These are phyloP conservation scores for Adiantum capillusveneris DNA, from an alignment of 75 land plant genomes.

Conservation along the genomic window DNA sequence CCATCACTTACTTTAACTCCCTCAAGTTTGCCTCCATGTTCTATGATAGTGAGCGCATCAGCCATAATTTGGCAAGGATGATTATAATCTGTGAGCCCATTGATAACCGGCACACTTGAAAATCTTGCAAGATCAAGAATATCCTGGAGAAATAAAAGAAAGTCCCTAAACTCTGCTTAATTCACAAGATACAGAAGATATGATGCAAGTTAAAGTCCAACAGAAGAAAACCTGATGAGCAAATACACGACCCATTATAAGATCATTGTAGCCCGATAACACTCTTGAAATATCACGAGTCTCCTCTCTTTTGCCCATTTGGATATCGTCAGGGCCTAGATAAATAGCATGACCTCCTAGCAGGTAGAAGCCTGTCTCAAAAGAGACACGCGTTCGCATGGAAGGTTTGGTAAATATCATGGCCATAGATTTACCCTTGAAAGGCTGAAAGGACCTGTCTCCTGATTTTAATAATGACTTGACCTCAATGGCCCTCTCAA, in stretches of 20 bases:
- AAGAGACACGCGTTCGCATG: constrained; percentile 96
- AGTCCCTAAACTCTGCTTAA: neutral
- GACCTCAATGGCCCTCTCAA: constrained; percentile 73
- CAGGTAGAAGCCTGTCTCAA: constrained; percentile 90
- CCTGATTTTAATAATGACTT: constrained; percentile 81
- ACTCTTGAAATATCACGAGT: constrained; percentile 96
- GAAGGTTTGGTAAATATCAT: constrained; percentile 99
- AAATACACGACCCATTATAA: constrained; percentile 95
- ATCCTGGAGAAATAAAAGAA: constrained; percentile 41
- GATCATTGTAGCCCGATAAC: constrained; percentile 84
- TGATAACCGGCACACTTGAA: constrained; percentile 77
- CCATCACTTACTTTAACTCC: constrained; percentile 52
- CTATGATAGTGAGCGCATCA: constrained; percentile 92
- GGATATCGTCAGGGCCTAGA: constrained; percentile 92
- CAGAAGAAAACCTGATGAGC: constrained; percentile 58
- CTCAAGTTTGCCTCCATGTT: constrained; percentile 73
- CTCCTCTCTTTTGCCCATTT: constrained; percentile 96
- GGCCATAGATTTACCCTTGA: constrained; percentile 88
- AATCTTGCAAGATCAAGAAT: constrained; percentile 85
- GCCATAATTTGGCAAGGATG: constrained; percentile 99
- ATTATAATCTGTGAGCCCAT: constrained; percentile 93
- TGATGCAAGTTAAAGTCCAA: no score
- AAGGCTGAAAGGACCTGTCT: constrained; percentile 68
- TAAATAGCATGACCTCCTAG: constrained; percentile 97
- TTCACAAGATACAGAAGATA: neutral